Evolutionary conservation across 2,329 filamentous ascomycete genomes (phyloP), one percentile per base, ranked within the genome.

Genomic region (Colletotrichum costaricense): DNA sequence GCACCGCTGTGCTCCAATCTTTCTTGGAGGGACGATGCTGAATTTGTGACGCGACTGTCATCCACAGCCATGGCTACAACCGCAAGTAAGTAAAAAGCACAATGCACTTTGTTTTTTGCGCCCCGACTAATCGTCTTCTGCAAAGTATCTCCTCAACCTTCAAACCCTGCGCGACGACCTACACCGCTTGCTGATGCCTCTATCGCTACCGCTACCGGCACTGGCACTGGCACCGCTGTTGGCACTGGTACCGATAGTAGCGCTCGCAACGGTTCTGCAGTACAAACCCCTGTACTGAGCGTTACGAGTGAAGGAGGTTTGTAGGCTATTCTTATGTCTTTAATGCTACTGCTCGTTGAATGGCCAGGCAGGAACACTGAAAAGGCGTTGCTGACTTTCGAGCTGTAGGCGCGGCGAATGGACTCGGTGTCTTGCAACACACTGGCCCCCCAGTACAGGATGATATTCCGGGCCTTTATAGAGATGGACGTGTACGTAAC

Each of bases 401-500:
- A 19, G 26, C 52, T 38, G 33, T 28, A 73, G 71, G 35, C 16
- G 67, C 71, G 49, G 38, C 16, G 26, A 57, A 55, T 30, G 56
- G 67, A 19, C 74, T 77, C 38, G 74, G 75, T 19, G 65, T 77
- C 33, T 58, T 80, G n/a, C 67, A 76, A 52, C 69, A 78, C 16
- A 75, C 76, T 52, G 76, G 76, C 8, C 56, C 73, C 22, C 73
- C 65, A 38, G 63, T 76, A 5, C 73, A 76, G 26, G 78, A 80
- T 66, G 69, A 74, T 28, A 64, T 75, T 16, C 75, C 60, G n/a
- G 76, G 77, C 19, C 74, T 76, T 12, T 77, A 78, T n/a, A 80
- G 78, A 35, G 88, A 89, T 78, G 86, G 87, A 56, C 84, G 87
- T 28, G 84, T 89, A 16, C 82, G 88, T 69, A 91, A 91, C 74